Evolutionary conservation across 345 rosid species (phyloP).

Genomic region (Citrus glauca): DNA sequence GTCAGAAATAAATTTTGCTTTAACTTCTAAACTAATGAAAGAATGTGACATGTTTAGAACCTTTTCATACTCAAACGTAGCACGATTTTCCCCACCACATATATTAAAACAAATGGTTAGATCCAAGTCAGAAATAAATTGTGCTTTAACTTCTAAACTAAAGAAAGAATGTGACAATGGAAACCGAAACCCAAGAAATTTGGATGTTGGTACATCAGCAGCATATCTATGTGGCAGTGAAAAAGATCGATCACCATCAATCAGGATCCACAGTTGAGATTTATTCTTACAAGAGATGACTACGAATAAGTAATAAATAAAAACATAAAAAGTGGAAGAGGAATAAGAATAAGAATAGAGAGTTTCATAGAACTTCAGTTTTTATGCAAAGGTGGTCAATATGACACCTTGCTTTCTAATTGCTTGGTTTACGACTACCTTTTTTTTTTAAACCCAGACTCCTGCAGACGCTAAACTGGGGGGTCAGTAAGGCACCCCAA

Average conservation of each 20-base stretch:
- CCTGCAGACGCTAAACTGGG: too few species aligned
- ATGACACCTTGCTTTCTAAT: not conserved
- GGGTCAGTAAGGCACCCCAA: too few species aligned
- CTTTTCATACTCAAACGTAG: conserved; percentile 62
- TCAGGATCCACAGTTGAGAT: not conserved
- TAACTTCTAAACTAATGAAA: not conserved
- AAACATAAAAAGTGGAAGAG: not conserved
- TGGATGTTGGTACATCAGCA: not conserved
- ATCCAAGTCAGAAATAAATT: not conserved
- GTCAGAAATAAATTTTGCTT: not conserved
- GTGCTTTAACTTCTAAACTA: not conserved
- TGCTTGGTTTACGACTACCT: not conserved
- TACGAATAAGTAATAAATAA: too few species aligned
- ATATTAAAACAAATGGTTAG: conserved; percentile 3
- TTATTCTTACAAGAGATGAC: not conserved
- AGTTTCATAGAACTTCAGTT: not conserved
- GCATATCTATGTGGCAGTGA: not conserved
- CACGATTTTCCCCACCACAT: conserved; percentile 33
- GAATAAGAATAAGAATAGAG: not conserved
- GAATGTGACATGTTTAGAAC: not conserved
- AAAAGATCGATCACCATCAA: not conserved
- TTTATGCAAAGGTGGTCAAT: not conserved
- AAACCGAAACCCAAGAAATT: not conserved
- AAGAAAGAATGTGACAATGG: not conserved
- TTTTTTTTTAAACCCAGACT: too few species aligned